Conservation (phyloP, 2,329 filamentous ascomycete species). For the Plenodomus biglobosus region DNA sequence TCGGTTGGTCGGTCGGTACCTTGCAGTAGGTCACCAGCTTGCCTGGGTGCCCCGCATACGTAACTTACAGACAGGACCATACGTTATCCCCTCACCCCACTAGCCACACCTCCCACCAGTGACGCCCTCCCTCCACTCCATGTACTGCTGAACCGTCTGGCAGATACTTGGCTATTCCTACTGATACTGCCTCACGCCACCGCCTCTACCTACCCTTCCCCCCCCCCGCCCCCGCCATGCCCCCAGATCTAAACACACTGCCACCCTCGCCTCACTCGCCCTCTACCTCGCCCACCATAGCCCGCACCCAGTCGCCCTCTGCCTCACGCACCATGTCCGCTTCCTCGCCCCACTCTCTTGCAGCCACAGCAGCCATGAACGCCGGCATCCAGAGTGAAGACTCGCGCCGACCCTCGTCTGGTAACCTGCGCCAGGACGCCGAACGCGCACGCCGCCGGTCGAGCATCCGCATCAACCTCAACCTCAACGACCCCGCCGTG, state of each 20-base stretch:
- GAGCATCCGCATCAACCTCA: slow-evolving; percentile 70
- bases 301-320: slow-evolving; percentile 33
- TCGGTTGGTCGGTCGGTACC: background rate
- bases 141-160: no score
- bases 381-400: slow-evolving; percentile 70
- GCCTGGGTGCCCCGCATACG: no score
- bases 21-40: background rate
- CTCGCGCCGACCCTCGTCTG: slow-evolving; percentile 51
- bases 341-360: slow-evolving; percentile 69
- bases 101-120: background rate
- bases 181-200: no score
- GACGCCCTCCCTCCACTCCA: background rate
- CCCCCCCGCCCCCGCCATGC: slow-evolving; percentile 42
- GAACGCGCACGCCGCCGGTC: slow-evolving; percentile 63
- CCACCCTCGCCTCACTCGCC: slow-evolving; percentile 51
- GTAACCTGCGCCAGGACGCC: slow-evolving; percentile 49
- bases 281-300: slow-evolving; percentile 27
- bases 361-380: slow-evolving; percentile 76
- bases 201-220: slow-evolving; percentile 9
- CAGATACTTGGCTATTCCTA: no score
- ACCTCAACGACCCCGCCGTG: slow-evolving; percentile 68
- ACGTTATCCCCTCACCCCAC: no score
- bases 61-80: no score
- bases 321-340: slow-evolving; percentile 54
- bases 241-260: slow-evolving; percentile 63